Evolutionary conservation across 1,284 basidiomycete species (phyloP).

Genomic region (Fomitopsis pinicola): DNA sequence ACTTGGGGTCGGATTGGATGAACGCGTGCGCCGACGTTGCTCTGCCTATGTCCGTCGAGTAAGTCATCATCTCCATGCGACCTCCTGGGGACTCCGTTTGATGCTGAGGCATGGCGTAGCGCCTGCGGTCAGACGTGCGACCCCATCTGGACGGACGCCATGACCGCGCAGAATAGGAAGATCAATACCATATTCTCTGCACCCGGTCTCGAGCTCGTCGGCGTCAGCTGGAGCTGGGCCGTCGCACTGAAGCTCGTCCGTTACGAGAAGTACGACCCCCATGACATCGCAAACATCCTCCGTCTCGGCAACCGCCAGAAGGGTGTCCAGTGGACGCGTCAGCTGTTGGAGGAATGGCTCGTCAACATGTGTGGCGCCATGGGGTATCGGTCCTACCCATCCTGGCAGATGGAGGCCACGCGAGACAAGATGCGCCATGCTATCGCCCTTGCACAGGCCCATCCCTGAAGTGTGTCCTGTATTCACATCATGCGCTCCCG

Average conservation of each 20-base stretch:
- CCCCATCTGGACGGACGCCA: conserved; percentile 51
- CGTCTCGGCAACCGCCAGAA: conserved; percentile 49
- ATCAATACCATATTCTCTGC: conserved; percentile 55
- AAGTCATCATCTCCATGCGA: conserved; percentile 25
- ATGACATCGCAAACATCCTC: conserved; percentile 36
- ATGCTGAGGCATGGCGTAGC: conserved; percentile 20
- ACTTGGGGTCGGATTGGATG: conserved; percentile 66
- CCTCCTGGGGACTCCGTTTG: conserved; percentile 3
- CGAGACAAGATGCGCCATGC: conserved; percentile 49
- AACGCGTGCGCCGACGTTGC: conserved; percentile 65
- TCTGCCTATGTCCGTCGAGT: conserved; percentile 58
- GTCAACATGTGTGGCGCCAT: conserved; percentile 49
- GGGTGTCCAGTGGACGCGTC: conserved; percentile 47
- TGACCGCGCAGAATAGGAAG: conserved; percentile 43
- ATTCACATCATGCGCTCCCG: not conserved
- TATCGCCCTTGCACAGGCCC: conserved; percentile 19
- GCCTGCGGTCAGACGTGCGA: conserved; percentile 43
- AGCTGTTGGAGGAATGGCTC: conserved; percentile 51
- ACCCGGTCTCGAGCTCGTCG: conserved; percentile 48
- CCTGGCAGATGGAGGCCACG: conserved; percentile 38
- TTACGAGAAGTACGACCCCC: conserved; percentile 45
- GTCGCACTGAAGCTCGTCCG: conserved; percentile 68
- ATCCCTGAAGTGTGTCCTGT: not conserved
- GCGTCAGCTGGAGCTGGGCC: conserved; percentile 63
- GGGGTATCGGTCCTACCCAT: conserved; percentile 46